Percentiles rank a stretch among this genome's conserved stretches.
Conservation (phyloP, 257 asterid genomes). For the Solanum dulcamara region DNA sequence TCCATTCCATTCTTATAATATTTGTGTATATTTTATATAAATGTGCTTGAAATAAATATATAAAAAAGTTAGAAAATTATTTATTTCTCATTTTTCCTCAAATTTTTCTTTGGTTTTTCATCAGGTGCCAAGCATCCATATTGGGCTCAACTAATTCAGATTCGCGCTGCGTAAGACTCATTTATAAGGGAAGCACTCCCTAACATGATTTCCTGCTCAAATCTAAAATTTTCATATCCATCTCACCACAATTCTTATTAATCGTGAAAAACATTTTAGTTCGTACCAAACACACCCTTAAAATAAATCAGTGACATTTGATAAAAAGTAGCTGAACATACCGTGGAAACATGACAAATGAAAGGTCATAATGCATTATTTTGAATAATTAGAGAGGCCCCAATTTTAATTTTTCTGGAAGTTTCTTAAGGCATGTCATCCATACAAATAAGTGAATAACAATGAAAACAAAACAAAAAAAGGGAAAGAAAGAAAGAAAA, state of each 20-base stretch:
- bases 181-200: neutral
- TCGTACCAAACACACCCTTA: neutral
- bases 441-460: neutral
- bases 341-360: neutral
- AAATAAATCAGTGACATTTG: neutral
- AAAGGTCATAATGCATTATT: neutral
- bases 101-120: neutral
- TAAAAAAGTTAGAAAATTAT: no score
- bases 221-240: fast-evolving
- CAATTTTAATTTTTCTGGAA: neutral
- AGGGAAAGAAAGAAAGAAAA: neutral
- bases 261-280: neutral
- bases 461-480: neutral
- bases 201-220: neutral
- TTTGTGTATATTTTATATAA: no score
- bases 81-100: no score
- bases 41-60: no score
- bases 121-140: fast-evolving
- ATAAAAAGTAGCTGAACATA: neutral
- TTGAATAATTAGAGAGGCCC: neutral
- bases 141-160: neutral
- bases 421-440: neutral
- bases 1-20: neutral
- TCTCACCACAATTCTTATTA: fast-evolving
- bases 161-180: neutral